Base-by-base conservation (phyloP, 2,329 filamentous ascomycete genomes). In the Colletotrichum plurivorum region DNA sequence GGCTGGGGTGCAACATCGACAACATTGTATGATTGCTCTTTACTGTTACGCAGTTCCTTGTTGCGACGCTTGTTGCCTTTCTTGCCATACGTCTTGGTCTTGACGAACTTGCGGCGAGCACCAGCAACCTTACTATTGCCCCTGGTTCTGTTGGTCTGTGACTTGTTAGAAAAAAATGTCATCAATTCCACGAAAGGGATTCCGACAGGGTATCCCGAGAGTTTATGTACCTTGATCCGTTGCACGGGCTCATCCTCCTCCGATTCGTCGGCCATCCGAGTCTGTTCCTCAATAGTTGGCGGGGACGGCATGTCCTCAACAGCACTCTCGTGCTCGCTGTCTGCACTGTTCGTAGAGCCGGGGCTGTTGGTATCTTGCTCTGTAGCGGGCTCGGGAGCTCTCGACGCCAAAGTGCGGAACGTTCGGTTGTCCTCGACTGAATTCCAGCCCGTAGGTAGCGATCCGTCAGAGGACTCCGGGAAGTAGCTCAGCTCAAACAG, bases 401-500 rank as follows among this genome's bases (percentile, higher is more conserved):
- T 85, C 81, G 39, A 65, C 12, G 79, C 81, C 51, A 87, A 80
- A 58, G 83, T 87, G 1, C 89, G 88, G 59, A 90, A 90, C 1
- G 84, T 77, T 71, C 87, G 89, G 31, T 84, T 85, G 18, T 90
- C 87, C 16, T 90, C 87, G 2, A 93, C 80, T 2, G 81, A 82
- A 22, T 88, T 88, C 88, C 91, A 95, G 1, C 93, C 93, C 4
- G 89, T 91, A 0, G 93, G 92, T 12, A 97, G 84, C 20, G 85
- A 80, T 25, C 90, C 87, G 22, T 86, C 86, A 1, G 81, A 79
- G 5, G 52, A 56, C 61, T 87, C 87, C 22, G 82, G 78, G 70
- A 92, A 89, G 75, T 93, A 92, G 76, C 90, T 90, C 72, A 97
- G 81, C 15, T 93, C 89, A 76, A 98, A 98, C 16, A 98, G 82